A percentile compares a stretch with the other conserved stretches of the same genome.
These are phyloP conservation scores for Phaffomyces opuntiae DNA, from an alignment of 805 yeast species.

Conservation along the genomic window DNA sequence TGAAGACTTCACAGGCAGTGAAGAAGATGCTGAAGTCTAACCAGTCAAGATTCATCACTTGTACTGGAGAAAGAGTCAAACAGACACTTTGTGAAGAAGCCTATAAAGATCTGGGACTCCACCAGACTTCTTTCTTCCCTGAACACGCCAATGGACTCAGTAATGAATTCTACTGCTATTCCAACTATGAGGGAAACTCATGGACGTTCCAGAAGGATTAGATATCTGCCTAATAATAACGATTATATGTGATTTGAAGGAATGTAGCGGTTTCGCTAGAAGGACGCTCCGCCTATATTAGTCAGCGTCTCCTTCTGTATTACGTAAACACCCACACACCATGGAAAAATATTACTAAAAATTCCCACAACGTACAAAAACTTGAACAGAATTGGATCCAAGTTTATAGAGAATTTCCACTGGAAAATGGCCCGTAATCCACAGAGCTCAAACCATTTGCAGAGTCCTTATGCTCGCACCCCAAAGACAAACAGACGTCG, in stretches of 20 bases:
- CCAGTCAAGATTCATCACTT: conserved; percentile 43
- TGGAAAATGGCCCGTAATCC: neutral
- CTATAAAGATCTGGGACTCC: conserved; percentile 30
- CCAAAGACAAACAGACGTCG: conserved; percentile 14
- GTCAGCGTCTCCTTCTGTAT: too few relatives aligned
- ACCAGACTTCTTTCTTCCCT: conserved; percentile 63
- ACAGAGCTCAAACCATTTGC: conserved; percentile 8
- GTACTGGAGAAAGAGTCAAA: conserved; percentile 88
- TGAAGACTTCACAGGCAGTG: conserved; percentile 59
- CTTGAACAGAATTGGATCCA: too few relatives aligned
- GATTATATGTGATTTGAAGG: too few relatives aligned
- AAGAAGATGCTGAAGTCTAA: conserved; percentile 39
- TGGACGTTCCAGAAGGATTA: conserved; percentile 41
- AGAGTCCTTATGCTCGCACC: conserved; percentile 11
- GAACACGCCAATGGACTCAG: conserved; percentile 80
- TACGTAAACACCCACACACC: too few relatives aligned
- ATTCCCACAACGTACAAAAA: too few relatives aligned
- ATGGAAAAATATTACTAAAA: too few relatives aligned
- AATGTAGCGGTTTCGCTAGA: too few relatives aligned
- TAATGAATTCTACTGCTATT: conserved; percentile 84
- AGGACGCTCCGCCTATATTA: neutral
- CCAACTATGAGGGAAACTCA: conserved; percentile 58
- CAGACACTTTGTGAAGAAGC: conserved; percentile 20
- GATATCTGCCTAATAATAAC: neutral
- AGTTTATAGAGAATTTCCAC: too few relatives aligned